phyloP scores from a whole-genome alignment of 108 stramenopile genomes.

The Mediolabrus comicus region DNA sequence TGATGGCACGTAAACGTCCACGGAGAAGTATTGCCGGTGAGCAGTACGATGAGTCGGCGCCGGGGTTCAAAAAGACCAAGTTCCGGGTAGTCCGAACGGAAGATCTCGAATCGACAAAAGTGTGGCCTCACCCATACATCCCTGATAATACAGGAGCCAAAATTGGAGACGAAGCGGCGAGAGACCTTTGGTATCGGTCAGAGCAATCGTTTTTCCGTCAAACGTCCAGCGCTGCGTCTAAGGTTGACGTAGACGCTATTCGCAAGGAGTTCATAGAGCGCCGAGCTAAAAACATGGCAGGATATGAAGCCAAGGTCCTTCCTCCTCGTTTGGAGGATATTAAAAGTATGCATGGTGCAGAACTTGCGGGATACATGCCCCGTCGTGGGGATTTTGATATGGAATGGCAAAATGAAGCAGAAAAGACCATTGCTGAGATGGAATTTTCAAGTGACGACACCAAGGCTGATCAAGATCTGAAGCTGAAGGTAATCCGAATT shows the following conservation, averaged over 20 bases:
- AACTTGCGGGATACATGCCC: slow-evolving; percentile 89
- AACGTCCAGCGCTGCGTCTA: slow-evolving; percentile 30
- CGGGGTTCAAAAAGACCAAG: slow-evolving; percentile 65
- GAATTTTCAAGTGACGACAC: slow-evolving; percentile 84
- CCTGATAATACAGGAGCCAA: slow-evolving; percentile 51
- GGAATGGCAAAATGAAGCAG: slow-evolving; percentile 97
- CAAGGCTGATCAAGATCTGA: slow-evolving; percentile 78
- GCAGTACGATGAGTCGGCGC: slow-evolving; percentile 30
- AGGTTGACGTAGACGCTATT: slow-evolving; percentile 59
- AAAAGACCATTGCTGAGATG: slow-evolving; percentile 89
- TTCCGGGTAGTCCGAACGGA: slow-evolving; percentile 67
- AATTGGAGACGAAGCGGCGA: slow-evolving; percentile 74
- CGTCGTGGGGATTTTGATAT: slow-evolving; percentile 95
- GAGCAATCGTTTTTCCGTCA: slow-evolving; percentile 74
- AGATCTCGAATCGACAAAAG: slow-evolving; percentile 47
- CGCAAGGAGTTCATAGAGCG: slow-evolving; percentile 73
- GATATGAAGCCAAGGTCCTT: slow-evolving; percentile 71
- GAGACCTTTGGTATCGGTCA: slow-evolving; percentile 73
- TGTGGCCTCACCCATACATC: slow-evolving; percentile 74
- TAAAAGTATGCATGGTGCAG: slow-evolving; percentile 65
- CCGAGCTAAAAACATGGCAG: slow-evolving; percentile 47
- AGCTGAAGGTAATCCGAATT: slow-evolving; percentile 83
- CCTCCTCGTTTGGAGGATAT: slow-evolving; percentile 78
- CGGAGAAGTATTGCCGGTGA: slow-evolving; percentile 17
- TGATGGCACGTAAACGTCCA: slow-evolving; percentile 21